Conservation (phyloP, 371 early-diverging fungal species). For the Chytridiales sp. region DNA sequence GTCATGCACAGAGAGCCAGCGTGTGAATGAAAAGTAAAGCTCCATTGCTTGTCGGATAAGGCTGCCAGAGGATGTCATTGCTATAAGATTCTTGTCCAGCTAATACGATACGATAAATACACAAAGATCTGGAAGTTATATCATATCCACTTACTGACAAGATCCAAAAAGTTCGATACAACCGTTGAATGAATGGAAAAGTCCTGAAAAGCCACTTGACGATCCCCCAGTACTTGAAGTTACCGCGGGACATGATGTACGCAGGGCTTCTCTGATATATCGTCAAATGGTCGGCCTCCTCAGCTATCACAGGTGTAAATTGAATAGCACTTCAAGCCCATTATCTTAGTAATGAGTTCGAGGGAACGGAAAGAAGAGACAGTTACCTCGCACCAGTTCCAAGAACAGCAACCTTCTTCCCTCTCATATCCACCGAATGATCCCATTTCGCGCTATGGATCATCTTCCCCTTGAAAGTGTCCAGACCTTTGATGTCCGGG, state of each 20-base stretch:
- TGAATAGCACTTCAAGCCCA: conserved; percentile 44
- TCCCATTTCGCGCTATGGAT: conserved; percentile 38
- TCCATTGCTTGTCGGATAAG: too few species aligned
- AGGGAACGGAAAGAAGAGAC: neutral
- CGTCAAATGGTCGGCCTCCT: conserved; percentile 42
- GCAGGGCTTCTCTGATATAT: conserved; percentile 55
- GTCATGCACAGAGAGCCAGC: conserved; percentile 27
- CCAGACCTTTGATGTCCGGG: conserved; percentile 52
- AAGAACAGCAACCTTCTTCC: conserved; percentile 28
- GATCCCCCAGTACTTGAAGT: conserved; percentile 24
- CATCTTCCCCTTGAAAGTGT: conserved; percentile 37
- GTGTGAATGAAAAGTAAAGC: conserved; percentile 11
- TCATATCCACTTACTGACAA: too few species aligned
- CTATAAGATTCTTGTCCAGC: too few species aligned
- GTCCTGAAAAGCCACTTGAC: conserved; percentile 42
- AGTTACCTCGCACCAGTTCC: conserved; percentile 29
- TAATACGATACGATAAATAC: too few species aligned
- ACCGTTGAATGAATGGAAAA: conserved; percentile 34
- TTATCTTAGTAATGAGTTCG: neutral
- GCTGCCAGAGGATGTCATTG: too few species aligned
- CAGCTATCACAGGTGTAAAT: conserved; percentile 45
- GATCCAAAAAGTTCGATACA: conserved; percentile 11
- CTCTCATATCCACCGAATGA: conserved; percentile 4
- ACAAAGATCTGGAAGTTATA: too few species aligned
- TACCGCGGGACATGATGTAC: conserved; percentile 39